Percentiles rank a stretch among this genome's conserved stretches.
Conservation (phyloP, 257 asterid genomes). For the Fraxinus quadrangulata region DNA sequence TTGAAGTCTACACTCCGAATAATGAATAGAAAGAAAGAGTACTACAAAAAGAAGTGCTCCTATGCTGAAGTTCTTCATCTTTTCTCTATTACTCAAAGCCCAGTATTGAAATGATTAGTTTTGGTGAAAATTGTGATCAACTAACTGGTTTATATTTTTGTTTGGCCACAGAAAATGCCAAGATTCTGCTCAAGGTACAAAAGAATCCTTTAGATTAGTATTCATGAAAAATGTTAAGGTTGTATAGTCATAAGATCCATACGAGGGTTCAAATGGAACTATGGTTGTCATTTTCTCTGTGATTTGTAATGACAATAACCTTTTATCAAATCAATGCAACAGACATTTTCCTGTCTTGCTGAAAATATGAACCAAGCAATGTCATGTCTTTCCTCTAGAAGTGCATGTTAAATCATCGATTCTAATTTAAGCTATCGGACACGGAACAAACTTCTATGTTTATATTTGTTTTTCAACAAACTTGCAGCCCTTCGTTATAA, state of each 20-base stretch:
- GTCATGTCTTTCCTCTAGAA: no score
- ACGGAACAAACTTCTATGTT: not conserved
- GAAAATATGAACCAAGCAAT: no score
- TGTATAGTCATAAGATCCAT: not conserved
- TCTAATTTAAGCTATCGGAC: not conserved
- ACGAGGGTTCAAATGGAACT: not conserved
- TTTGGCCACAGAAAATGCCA: not conserved
- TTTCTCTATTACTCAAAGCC: not conserved
- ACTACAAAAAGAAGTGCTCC: not conserved
- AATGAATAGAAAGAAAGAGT: not conserved
- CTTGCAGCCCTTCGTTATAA: no score
- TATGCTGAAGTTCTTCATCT: not conserved
- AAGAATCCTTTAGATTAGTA: not conserved
- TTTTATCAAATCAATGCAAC: not conserved
- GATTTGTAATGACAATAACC: no score
- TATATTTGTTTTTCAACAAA: no score
- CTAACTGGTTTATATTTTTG: not conserved
- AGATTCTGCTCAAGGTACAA: not conserved
- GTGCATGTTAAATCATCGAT: not conserved
- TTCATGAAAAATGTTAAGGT: not conserved
- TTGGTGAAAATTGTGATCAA: not conserved
- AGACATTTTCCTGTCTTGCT: no score
- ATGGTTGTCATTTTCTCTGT: no score
- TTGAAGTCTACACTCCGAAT: slow-evolving; percentile 8
- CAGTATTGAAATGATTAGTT: not conserved